Evolutionary conservation across 1,284 basidiomycete species (phyloP).

Genomic region (Austroboletus rostrupii): DNA sequence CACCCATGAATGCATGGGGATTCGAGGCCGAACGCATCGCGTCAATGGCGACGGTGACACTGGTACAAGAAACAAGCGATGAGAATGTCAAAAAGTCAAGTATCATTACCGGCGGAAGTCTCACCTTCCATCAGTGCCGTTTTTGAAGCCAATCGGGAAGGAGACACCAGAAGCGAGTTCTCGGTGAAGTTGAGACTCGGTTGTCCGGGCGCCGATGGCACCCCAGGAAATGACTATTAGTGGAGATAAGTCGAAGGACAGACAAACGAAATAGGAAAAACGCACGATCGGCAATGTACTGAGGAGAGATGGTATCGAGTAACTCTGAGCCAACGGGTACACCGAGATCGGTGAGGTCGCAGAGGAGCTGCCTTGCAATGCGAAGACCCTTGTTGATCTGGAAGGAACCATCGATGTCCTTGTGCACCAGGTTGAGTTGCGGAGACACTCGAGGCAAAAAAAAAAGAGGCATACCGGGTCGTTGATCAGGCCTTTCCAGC

Average conservation of each 20-base stretch:
- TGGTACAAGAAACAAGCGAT: slow-evolving; percentile 20
- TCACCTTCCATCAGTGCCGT: slow-evolving; percentile 93
- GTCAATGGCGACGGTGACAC: slow-evolving; percentile 81
- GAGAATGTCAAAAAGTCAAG: slow-evolving; percentile 1
- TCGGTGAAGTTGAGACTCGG: slow-evolving; percentile 90
- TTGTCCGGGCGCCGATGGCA: slow-evolving; percentile 95
- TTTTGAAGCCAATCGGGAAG: slow-evolving; percentile 98
- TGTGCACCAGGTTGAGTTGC: background rate
- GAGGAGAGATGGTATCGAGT: slow-evolving; percentile 90
- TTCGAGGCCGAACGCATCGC: slow-evolving; percentile 92
- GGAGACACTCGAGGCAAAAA: background rate
- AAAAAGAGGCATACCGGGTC: slow-evolving; percentile 51
- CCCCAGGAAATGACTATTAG: slow-evolving; percentile 85
- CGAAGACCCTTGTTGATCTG: slow-evolving; percentile 96
- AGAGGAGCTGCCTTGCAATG: slow-evolving; percentile 82
- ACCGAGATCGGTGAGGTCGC: slow-evolving; percentile 85
- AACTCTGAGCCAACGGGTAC: slow-evolving; percentile 94
- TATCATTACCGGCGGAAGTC: slow-evolving; percentile 12
- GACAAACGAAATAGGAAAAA: slow-evolving; percentile 6
- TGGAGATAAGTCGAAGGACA: background rate
- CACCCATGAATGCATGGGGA: slow-evolving; percentile 97
- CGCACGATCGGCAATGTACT: slow-evolving; percentile 71
- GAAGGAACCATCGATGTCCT: slow-evolving; percentile 88
- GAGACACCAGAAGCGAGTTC: slow-evolving; percentile 89
- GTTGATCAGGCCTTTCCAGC: slow-evolving; percentile 87